Percentiles rank a stretch among this genome's conserved stretches.
These are phyloP conservation scores for Senecio squalidus DNA, from an alignment of 140 eudicot genomes.

Conservation along the genomic window DNA sequence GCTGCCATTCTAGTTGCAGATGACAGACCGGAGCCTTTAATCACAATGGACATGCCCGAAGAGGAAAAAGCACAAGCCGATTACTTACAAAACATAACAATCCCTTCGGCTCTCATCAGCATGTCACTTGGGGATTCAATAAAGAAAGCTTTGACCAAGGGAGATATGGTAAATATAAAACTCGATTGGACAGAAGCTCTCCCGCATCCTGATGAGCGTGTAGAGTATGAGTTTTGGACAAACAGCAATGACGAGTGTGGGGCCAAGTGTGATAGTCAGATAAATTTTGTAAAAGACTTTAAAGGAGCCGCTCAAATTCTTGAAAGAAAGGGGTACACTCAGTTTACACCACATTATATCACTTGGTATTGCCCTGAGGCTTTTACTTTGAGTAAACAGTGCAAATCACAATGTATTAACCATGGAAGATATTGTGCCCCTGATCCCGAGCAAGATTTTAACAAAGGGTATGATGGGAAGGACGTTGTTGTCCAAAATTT, in stretches of 20 bases:
- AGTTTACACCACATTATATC: constrained; percentile 86
- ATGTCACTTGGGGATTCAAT: constrained; percentile 65
- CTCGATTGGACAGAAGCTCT: constrained; percentile 98
- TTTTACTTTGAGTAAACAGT: constrained; percentile 77
- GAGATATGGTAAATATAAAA: constrained; percentile 72
- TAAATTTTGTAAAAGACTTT: constrained; percentile 67
- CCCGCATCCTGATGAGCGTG: constrained; percentile 97
- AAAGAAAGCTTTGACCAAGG: constrained; percentile 60
- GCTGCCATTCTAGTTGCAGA: constrained; percentile 98
- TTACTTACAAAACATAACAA: constrained; percentile 72
- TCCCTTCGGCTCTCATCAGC: constrained; percentile 94
- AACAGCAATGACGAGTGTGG: constrained; percentile 97
- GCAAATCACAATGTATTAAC: constrained; percentile 92
- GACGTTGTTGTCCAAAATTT: constrained; percentile 91
- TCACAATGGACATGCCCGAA: constrained; percentile 93
- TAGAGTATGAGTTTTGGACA: constrained; percentile 96
- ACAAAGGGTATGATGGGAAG: constrained; percentile 82
- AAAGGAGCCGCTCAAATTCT: constrained; percentile 95
- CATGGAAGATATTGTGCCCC: constrained; percentile 99
- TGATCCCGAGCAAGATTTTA: constrained; percentile 91
- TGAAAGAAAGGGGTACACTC: constrained; percentile 82
- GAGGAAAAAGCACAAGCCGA: constrained; percentile 54
- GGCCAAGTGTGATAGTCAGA: constrained; percentile 78
- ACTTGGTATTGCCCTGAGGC: constrained; percentile 99
- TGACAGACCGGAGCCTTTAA: constrained; percentile 69